Evolutionary conservation across 2,329 filamentous ascomycete genomes (phyloP), one percentile per base, ranked within the genome.

Genomic region (Ophiostoma perfectum): DNA sequence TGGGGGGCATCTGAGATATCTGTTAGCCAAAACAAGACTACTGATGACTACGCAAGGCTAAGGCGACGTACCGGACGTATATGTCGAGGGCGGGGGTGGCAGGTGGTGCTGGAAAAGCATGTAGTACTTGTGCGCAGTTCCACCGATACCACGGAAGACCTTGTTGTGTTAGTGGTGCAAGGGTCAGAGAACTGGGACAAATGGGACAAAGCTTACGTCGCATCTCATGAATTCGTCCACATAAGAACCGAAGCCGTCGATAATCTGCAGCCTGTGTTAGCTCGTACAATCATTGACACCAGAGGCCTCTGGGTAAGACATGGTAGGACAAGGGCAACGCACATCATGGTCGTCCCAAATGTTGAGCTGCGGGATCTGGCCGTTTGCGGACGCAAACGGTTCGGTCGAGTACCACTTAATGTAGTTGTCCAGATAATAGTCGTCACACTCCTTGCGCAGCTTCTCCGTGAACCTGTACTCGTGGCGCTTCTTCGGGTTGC

Each of bases 81-180:
- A 97, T 0, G 93, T 97, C 42, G 91, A 93, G 71, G 85, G 82
- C 0, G 94, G 93, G 1, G 94, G 94, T 12, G 93, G 86, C 65
- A 96, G 81, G 75, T 97, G 94, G 74, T 99, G 95, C 79, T 99
- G 95, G 79, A 99, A 99, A 9, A 99, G 85, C 85, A 98, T 86
- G 77, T 99, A 99, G 79, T 98, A 98, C 78, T 99, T 99, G 82
- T 95, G 96, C 1, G 95, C 95, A 67, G 93, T 88, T 44, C 91
- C 92, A 5, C 95, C 95, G 68, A 99, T 87, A 27, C 95, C 95
- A 62, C 90, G 90, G 78, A 99, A 98, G 5, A 99, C 92, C 64
- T 92, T 16, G 14, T 9, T 16, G n/a, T 2, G 14, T 69, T 65
- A 67, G 62, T 27, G 39, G 39, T 5, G 38, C 27, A 27, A 12